A percentile compares a stretch with the other conserved stretches of the same genome.
Evolutionary conservation across 306 rosid genomes (phyloP).

Genomic region (Cyamopsis tetragonoloba): DNA sequence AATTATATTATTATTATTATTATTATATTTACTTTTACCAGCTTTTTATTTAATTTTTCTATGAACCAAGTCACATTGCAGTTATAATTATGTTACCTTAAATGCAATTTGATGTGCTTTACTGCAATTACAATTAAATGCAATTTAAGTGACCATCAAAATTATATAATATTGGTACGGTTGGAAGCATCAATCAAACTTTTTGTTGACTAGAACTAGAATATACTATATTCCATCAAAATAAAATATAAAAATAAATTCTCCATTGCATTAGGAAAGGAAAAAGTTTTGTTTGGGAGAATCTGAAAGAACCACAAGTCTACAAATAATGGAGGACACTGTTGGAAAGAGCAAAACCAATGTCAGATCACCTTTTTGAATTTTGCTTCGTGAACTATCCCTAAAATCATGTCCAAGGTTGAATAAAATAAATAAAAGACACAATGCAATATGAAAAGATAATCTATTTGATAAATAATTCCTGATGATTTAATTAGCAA

Average conservation of each 20-base stretch:
- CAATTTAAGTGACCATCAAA: too few species aligned
- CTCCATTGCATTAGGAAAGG: background rate
- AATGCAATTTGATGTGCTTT: too few species aligned
- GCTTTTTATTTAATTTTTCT: background rate
- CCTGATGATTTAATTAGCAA: background rate
- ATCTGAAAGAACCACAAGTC: conserved; percentile 15
- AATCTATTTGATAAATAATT: background rate
- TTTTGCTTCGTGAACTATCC: background rate
- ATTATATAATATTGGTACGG: too few species aligned
- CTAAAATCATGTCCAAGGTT: background rate
- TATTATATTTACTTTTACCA: background rate
- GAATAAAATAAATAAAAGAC: background rate
- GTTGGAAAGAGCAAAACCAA: background rate
- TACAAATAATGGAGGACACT: conserved; percentile 9
- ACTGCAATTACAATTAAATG: too few species aligned
- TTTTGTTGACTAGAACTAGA: background rate
- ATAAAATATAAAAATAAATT: background rate
- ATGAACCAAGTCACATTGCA: background rate
- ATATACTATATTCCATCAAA: background rate
- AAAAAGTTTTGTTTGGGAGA: background rate
- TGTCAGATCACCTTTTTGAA: background rate
- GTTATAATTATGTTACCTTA: too few species aligned
- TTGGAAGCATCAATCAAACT: background rate
- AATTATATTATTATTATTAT: background rate
- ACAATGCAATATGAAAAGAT: conserved; percentile 23